Conservation (phyloP, 2,329 filamentous ascomycete genomes). For the Hypoxylon sp. region DNA sequence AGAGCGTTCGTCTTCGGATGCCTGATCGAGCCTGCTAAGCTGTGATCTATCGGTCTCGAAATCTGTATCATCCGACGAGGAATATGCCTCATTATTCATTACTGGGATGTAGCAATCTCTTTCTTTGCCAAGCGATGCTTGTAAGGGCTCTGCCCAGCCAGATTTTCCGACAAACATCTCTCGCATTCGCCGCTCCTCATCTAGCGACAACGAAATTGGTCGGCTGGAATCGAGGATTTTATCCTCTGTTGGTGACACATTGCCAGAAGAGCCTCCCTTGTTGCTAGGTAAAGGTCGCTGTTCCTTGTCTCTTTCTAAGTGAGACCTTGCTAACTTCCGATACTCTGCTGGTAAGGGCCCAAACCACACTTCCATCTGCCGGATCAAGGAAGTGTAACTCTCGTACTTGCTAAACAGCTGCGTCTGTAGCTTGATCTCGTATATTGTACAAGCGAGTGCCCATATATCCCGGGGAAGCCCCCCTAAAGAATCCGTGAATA, state of each 20-base stretch:
- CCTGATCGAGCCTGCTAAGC: not conserved
- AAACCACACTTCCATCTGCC: constrained; percentile 33
- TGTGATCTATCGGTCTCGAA: not conserved
- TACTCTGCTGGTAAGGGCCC: constrained; percentile 27
- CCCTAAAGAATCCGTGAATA: constrained; percentile 14
- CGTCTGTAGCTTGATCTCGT: constrained; percentile 11
- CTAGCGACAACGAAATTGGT: constrained; percentile 6
- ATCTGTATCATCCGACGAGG: constrained; percentile 18
- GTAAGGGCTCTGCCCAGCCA: constrained; percentile 12
- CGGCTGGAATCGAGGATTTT: not conserved
- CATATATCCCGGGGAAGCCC: constrained; percentile 29
- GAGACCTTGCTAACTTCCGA: constrained; percentile 1
- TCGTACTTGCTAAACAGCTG: constrained; percentile 28
- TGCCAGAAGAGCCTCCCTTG: not conserved
- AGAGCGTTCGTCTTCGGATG: constrained; percentile 3
- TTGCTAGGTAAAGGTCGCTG: not conserved
- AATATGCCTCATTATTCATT: constrained; percentile 1
- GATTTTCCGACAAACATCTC: not conserved
- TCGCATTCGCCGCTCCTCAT: constrained; percentile 2
- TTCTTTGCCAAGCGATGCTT: constrained; percentile 17
- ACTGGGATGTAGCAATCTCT: constrained; percentile 7
- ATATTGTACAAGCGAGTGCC: constrained; percentile 31
- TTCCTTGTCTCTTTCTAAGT: constrained; percentile 5
- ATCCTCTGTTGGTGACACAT: not conserved
- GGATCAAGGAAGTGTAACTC: constrained; percentile 28